Conservation (phyloP, 139 green algal genomes). For the Chlorella sp. region DNA sequence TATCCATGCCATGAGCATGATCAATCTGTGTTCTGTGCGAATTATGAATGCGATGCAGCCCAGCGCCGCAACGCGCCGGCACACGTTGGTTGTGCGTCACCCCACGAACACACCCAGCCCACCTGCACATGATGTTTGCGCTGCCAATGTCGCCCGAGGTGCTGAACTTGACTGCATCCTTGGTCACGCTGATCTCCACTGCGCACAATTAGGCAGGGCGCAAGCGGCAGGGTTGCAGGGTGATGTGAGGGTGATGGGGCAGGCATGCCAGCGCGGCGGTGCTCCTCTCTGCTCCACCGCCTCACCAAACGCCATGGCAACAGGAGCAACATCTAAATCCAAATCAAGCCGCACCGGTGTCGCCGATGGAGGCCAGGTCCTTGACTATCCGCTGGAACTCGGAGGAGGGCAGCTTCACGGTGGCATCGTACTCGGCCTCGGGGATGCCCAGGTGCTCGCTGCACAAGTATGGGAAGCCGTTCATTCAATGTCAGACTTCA, state of each 20-base stretch:
- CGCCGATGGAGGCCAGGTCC: slow-evolving; percentile 93
- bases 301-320: too few relatives aligned
- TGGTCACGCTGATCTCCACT: slow-evolving; percentile 90
- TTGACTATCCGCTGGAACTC: slow-evolving; percentile 94
- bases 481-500: too few relatives aligned
- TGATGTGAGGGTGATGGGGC: too few relatives aligned
- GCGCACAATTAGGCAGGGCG: not conserved
- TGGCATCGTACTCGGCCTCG: slow-evolving; percentile 77
- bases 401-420: slow-evolving; percentile 86
- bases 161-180: slow-evolving; percentile 98
- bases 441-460: slow-evolving; percentile 97
- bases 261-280: too few relatives aligned
- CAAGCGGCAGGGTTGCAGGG: not conserved
- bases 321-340: not conserved
- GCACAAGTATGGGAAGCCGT: too few relatives aligned
- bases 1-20: too few relatives aligned
- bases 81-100: too few relatives aligned
- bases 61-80: too few relatives aligned
- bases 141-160: slow-evolving; percentile 95
- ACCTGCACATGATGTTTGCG: slow-evolving; percentile 92
- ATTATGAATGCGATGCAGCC: too few relatives aligned
- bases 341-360: slow-evolving; percentile 76
- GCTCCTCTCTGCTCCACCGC: too few relatives aligned
- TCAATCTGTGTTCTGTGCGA: too few relatives aligned
- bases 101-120: too few relatives aligned